phyloP scores from a whole-genome alignment of 495 filamentous ascomycete species.

The Bryoglossum gracile region DNA sequence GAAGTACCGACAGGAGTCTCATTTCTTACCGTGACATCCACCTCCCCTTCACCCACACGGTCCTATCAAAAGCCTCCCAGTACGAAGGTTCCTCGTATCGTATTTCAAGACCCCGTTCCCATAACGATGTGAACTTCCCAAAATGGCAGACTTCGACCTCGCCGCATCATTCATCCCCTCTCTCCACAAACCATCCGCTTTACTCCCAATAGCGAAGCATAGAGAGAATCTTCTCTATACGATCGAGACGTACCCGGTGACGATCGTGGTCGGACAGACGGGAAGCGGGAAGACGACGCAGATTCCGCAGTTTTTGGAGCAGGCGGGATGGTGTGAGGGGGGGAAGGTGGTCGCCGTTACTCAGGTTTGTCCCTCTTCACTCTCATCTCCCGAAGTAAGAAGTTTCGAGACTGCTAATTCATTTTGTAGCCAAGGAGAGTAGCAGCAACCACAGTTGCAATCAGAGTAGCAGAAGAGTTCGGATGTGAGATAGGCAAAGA shows the following conservation, averaged over 20 bases:
- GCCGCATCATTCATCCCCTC: slow-evolving; percentile 62
- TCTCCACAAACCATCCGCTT: slow-evolving; percentile 66
- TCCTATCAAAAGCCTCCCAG: not conserved
- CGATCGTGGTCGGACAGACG: slow-evolving; percentile 84
- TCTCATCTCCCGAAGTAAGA: too few relatives aligned
- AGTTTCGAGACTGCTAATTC: too few relatives aligned
- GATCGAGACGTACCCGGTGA: slow-evolving; percentile 69
- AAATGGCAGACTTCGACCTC: slow-evolving; percentile 53
- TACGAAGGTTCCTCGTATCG: too few relatives aligned
- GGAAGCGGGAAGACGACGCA: slow-evolving; percentile 89
- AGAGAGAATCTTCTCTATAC: slow-evolving; percentile 66
- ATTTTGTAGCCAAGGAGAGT: slow-evolving; percentile 74
- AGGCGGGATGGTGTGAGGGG: slow-evolving; percentile 83
- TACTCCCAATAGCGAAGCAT: slow-evolving; percentile 74
- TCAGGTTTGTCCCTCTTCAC: slow-evolving; percentile 69
- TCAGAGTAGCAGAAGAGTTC: slow-evolving; percentile 88
- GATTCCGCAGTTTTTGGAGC: slow-evolving; percentile 78
- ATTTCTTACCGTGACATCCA: too few relatives aligned
- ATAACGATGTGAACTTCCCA: slow-evolving; percentile 11
- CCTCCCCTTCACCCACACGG: not conserved
- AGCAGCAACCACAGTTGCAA: slow-evolving; percentile 86
- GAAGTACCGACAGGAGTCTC: too few relatives aligned
- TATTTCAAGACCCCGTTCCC: too few relatives aligned
- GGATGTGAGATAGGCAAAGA: slow-evolving; percentile 86
- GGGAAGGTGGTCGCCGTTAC: slow-evolving; percentile 79